phyloP scores from a whole-genome alignment of 306 rosid genomes.

The Trifolium pratense region DNA sequence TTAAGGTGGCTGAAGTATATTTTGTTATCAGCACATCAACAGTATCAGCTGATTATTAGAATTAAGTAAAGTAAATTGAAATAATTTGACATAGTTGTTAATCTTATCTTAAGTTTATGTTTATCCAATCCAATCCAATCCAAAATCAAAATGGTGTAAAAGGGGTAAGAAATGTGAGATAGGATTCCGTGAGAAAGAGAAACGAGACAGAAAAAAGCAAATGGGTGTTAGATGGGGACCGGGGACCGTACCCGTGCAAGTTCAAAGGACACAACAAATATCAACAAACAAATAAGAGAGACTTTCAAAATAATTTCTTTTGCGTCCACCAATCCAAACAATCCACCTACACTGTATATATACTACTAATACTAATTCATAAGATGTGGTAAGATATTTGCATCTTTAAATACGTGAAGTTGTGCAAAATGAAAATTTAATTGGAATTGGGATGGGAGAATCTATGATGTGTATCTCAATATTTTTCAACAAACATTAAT shows the following conservation, averaged over 20 bases:
- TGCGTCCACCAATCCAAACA: conserved; percentile 24
- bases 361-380: no score
- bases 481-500: no score
- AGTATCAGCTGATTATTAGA: no score
- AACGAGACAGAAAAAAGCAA: not conserved
- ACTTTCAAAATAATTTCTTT: not conserved
- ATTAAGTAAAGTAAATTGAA: not conserved
- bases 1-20: not conserved
- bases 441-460: no score
- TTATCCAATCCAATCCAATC: not conserved
- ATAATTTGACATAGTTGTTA: not conserved
- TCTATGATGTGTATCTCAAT: no score
- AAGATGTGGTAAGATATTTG: no score
- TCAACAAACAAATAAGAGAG: not conserved
- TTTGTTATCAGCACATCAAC: not conserved
- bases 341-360: not conserved
- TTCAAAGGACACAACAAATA: not conserved
- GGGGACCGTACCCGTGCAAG: conserved; percentile 8
- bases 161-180: not conserved
- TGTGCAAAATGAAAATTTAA: no score
- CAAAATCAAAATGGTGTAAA: not conserved
- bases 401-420: no score
- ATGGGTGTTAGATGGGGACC: not conserved
- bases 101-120: not conserved
- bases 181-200: conserved; percentile 1